Evolutionary conservation across 2,329 filamentous ascomycete genomes (phyloP), one percentile per base, ranked within the genome.

Genomic region (Nemania sp.): DNA sequence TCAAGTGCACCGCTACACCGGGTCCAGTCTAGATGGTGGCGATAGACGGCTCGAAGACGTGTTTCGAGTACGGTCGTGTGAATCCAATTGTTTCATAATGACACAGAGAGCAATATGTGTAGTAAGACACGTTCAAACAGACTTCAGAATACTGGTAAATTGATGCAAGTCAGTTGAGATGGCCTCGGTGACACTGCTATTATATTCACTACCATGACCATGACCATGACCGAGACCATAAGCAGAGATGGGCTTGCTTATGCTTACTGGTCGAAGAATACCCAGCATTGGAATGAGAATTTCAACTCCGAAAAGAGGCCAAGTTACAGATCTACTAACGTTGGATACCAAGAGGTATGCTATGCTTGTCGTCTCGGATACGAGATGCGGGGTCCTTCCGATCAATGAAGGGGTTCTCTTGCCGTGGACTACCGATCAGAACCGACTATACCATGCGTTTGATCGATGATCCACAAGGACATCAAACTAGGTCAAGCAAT

Each of bases 371-470:
- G 32, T 53, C 24, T 61, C 66, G 66, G 66, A 67, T 68, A 62
- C 56, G 52, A 61, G 55, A 67, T 68, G 66, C 56, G 52, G 66
- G 55, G 56, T 57, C 29, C 22, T 55, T 57, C 65, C 65, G 65
- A 64, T 61, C 43, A 53, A 55, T 43, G 32, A 64, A 67, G 65
- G 66, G 56, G 66, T 22, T 38, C 49, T 52, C 26, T 57, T 61
- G 61, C 66, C 61, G 62, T 57, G 20, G 45, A 54, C 35, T 45
- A 59, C 65, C 65, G 62, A 57, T 43, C 24, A 56, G n/a, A n/a
- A n/a, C n/a, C n/a, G n/a, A n/a, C n/a, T 29, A 27, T 29, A 35
- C 52, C 15, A 56, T 10, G 26, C 57, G 65, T 67, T 65, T 68
- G 61, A 67, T 67, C 61, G 49, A 53, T 64, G 65, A 54, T 57